These are phyloP conservation scores for Apiospora koreana DNA, from an alignment of 2,329 filamentous ascomycete species.

Conservation along the genomic window DNA sequence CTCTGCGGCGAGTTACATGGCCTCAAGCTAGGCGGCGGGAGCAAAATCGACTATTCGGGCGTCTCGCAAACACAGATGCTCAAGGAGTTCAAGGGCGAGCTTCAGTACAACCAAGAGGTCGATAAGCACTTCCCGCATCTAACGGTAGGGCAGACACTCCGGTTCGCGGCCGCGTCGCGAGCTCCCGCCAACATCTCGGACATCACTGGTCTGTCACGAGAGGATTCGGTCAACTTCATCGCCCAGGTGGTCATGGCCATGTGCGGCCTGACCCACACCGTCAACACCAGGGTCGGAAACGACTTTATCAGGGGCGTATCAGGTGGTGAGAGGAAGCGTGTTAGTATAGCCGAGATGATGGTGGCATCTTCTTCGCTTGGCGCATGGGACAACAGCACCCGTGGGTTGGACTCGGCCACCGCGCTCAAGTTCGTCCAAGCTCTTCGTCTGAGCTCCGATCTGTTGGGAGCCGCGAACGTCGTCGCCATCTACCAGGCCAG, in stretches of 20 bases:
- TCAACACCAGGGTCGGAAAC: slow-evolving; percentile 74
- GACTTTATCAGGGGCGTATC: slow-evolving; percentile 72
- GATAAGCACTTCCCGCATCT: slow-evolving; percentile 66
- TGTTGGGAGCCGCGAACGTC: slow-evolving; percentile 60
- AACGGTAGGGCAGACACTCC: slow-evolving; percentile 72
- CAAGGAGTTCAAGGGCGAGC: slow-evolving; percentile 57
- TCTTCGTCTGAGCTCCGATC: slow-evolving; percentile 64
- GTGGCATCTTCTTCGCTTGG: slow-evolving; percentile 59
- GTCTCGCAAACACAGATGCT: slow-evolving; percentile 54
- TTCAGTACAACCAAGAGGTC: slow-evolving; percentile 40
- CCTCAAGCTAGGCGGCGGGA: slow-evolving; percentile 16
- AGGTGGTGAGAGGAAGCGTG: slow-evolving; percentile 75
- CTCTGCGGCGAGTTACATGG: slow-evolving; percentile 33
- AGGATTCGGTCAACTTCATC: slow-evolving; percentile 62
- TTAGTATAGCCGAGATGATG: slow-evolving; percentile 78
- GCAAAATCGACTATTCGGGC: slow-evolving; percentile 64
- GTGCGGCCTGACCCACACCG: slow-evolving; percentile 72
- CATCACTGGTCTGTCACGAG: slow-evolving; percentile 61
- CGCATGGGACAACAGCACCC: slow-evolving; percentile 47
- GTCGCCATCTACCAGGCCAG: slow-evolving; percentile 75
- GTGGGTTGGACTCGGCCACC: slow-evolving; percentile 72
- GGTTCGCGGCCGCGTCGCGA: slow-evolving; percentile 70
- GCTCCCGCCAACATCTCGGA: slow-evolving; percentile 60
- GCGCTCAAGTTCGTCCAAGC: slow-evolving; percentile 73
- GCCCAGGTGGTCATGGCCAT: slow-evolving; percentile 68